Base-by-base conservation (phyloP, 805 yeast species). In the Lipomyces spencermartinsiae region DNA sequence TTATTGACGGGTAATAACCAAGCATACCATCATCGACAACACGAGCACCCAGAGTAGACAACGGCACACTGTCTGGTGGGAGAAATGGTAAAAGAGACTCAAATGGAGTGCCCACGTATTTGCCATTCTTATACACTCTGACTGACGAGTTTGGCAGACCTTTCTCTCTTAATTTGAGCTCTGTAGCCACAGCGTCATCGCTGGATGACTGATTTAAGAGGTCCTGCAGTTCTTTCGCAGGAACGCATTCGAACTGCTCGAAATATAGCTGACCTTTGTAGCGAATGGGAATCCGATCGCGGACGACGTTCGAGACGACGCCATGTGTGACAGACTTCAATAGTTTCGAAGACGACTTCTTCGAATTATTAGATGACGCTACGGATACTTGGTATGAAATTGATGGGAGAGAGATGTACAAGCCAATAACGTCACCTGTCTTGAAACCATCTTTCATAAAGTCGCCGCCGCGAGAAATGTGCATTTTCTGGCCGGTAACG, bases 1-100 rank as follows among this genome's bases (percentile, higher is more conserved):
- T 90, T 43, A 92, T 83, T 81, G 93, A 91, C 1, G 99, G 98
- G 78, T 88, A 95, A 76, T 95, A 95, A 0, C 98, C 99, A 64
- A 92, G 79, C 56, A 86, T 81, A 0, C 97, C 97, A 76, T 95
- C 97, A 76, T 95, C 96, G 7, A 73, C 73, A 9, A 75, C 71
- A 2, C 73, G 72, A 2, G 74, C 72, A 16, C 71, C 73, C 19
- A 73, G 63, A 10, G 74, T 65, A 1, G 73, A 60, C 51, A 74
- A 76, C 66, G 69, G 80, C 58, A 74, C 88, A 54, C 93, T 86
- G 65, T 88, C 83, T 2, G 97, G 93, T 0, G 98, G 97, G 60
- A 90, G 78, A 74, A 92, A 93, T 33, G 92, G 89, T 70, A 86
- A 87, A 53, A 94, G 77, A 39, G 87, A 85, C 66, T 86, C 85